Conservation (phyloP, 2,329 filamentous ascomycete genomes). For the Erysiphe neolycopersici region DNA sequence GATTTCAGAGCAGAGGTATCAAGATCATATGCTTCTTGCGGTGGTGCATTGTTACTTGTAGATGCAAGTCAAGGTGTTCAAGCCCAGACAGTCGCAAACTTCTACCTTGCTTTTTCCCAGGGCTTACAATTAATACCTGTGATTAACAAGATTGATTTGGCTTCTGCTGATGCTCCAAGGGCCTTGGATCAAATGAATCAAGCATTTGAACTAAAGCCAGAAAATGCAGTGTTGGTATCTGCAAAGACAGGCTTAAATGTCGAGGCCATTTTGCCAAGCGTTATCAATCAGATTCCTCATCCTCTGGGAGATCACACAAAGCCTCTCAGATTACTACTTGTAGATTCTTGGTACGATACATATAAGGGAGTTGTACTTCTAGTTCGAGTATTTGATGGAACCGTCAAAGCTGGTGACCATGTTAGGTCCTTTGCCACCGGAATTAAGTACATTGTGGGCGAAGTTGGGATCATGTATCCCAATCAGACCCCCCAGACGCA, state of each 20-base stretch:
- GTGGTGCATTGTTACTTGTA: constrained; percentile 72
- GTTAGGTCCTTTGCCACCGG: constrained; percentile 74
- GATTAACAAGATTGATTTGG: constrained; percentile 89
- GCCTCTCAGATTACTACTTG: constrained; percentile 60
- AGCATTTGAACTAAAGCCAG: constrained; percentile 66
- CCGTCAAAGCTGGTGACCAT: constrained; percentile 55
- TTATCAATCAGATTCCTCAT: constrained; percentile 61
- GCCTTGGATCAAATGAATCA: constrained; percentile 66
- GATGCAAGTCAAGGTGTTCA: constrained; percentile 93
- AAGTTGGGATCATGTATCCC: constrained; percentile 93
- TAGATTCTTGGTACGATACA: constrained; percentile 96
- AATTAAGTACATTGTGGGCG: constrained; percentile 73
- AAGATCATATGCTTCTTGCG: constrained; percentile 84
- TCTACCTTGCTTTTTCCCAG: constrained; percentile 89
- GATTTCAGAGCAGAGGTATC: constrained; percentile 95
- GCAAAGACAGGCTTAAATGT: constrained; percentile 90
- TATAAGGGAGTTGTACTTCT: constrained; percentile 85
- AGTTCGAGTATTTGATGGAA: constrained; percentile 75
- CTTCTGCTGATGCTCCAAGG: constrained; percentile 62
- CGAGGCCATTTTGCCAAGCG: constrained; percentile 51
- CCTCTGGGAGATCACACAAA: constrained; percentile 47
- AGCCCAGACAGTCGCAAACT: constrained; percentile 95
- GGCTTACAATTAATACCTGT: constrained; percentile 69
- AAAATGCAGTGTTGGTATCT: constrained; percentile 51
- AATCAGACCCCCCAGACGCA: constrained; percentile 55